A percentile compares a stretch with the other conserved stretches of the same genome.
phyloP scores from a whole-genome alignment of 2,329 filamentous ascomycete species.

The Thermochaetoides dissita region DNA sequence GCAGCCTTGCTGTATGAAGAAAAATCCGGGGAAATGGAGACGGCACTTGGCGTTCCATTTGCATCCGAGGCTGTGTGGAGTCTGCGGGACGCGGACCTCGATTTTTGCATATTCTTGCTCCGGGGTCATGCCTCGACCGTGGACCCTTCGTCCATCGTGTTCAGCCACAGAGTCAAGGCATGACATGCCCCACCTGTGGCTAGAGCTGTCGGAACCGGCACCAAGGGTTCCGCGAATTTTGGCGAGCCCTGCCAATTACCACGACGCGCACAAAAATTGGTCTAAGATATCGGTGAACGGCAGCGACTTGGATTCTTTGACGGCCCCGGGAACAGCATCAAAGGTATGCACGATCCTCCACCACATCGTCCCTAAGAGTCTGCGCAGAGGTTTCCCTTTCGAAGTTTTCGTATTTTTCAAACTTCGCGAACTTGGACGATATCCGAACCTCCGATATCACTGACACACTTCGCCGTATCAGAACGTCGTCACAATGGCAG shows the following conservation, averaged over 20 bases:
- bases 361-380: not conserved
- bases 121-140: too few relatives aligned
- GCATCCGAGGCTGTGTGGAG: too few relatives aligned
- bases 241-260: slow-evolving; percentile 18
- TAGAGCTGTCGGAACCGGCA: slow-evolving; percentile 13
- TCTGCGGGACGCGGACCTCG: too few relatives aligned
- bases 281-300: slow-evolving; percentile 17
- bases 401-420: too few relatives aligned
- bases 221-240: slow-evolving; percentile 16
- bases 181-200: slow-evolving; percentile 7
- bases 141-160: not conserved
- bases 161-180: slow-evolving; percentile 7
- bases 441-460: slow-evolving; percentile 4
- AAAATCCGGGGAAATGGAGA: too few relatives aligned
- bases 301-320: slow-evolving; percentile 18
- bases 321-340: slow-evolving; percentile 16
- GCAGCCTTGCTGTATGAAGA: too few relatives aligned
- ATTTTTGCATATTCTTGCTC: too few relatives aligned
- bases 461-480: slow-evolving; percentile 37
- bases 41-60: too few relatives aligned
- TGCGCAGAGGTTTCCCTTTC: too few relatives aligned
- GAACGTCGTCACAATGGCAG: slow-evolving; percentile 48
- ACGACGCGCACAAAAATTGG: slow-evolving; percentile 17
- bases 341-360: slow-evolving; percentile 14
- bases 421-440: too few relatives aligned